phyloP scores from a whole-genome alignment of 1,284 basidiomycete species.

The Ceratobasidium sp. region DNA sequence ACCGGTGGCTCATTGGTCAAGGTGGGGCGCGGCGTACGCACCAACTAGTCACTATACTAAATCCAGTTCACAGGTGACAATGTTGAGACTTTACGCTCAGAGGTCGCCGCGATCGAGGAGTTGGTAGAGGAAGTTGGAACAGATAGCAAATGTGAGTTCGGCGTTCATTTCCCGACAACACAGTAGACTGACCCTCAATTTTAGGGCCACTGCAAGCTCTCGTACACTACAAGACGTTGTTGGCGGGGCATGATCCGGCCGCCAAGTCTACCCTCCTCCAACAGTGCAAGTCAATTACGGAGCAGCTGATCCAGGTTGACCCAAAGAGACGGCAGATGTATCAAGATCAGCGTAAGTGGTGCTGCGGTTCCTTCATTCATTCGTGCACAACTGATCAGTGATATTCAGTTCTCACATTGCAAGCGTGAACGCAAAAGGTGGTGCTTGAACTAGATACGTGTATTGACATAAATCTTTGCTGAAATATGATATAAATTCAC shows the following conservation, averaged over 20 bases:
- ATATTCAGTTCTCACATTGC: not conserved
- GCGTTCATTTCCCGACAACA: not conserved
- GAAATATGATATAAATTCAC: too few species aligned
- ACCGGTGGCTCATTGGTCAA: constrained; percentile 90
- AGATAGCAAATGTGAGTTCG: constrained; percentile 86
- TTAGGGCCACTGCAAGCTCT: constrained; percentile 93
- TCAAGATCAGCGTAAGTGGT: constrained; percentile 21
- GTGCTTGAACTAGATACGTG: too few species aligned
- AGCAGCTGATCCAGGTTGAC: constrained; percentile 23
- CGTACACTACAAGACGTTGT: constrained; percentile 78
- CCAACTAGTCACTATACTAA: constrained; percentile 21
- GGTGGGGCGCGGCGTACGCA: constrained; percentile 59
- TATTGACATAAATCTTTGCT: too few species aligned
- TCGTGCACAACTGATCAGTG: too few species aligned
- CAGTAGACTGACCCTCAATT: not conserved
- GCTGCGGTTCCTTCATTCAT: not conserved
- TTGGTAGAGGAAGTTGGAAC: constrained; percentile 86
- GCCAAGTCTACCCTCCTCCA: constrained; percentile 7
- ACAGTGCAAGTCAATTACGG: constrained; percentile 15
- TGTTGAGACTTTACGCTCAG: constrained; percentile 70
- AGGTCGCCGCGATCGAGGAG: constrained; percentile 84
- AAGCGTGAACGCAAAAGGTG: not conserved
- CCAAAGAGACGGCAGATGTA: constrained; percentile 23
- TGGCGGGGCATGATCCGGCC: constrained; percentile 50
- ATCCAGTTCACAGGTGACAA: constrained; percentile 61